phyloP scores from a whole-genome alignment of 495 filamentous ascomycete genomes.

The Geopyxis carbonaria region DNA sequence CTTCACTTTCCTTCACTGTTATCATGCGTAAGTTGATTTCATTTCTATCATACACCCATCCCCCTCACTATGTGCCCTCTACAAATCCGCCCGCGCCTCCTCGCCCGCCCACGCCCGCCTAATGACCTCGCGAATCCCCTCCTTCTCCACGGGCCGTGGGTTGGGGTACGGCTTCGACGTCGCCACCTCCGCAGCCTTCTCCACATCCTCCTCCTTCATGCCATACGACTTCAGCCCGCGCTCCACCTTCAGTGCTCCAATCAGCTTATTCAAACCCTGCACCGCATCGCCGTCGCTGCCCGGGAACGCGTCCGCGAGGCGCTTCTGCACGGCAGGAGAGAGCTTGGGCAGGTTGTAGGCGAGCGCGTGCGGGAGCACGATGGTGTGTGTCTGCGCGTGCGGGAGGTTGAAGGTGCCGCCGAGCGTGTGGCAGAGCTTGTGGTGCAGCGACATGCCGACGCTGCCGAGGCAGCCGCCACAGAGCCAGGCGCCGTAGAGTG shows the following conservation, averaged over 20 bases:
- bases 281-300: slow-evolving; percentile 41
- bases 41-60: too few relatives aligned
- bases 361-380: slow-evolving; percentile 48
- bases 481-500: slow-evolving; percentile 51
- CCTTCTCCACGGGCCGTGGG: slow-evolving; percentile 40
- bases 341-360: slow-evolving; percentile 50
- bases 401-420: slow-evolving; percentile 54
- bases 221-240: slow-evolving; percentile 41
- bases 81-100: slow-evolving; percentile 41
- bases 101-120: slow-evolving; percentile 54
- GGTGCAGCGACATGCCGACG: slow-evolving; percentile 54
- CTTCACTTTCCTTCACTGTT: too few relatives aligned
- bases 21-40: too few relatives aligned
- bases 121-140: slow-evolving; percentile 44
- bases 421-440: slow-evolving; percentile 53
- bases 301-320: slow-evolving; percentile 40
- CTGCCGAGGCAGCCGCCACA: slow-evolving; percentile 46
- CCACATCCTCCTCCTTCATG: slow-evolving; percentile 50
- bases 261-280: slow-evolving; percentile 42
- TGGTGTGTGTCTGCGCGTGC: slow-evolving; percentile 53
- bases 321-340: slow-evolving; percentile 37
- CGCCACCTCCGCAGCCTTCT: slow-evolving; percentile 48
- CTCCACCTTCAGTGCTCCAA: slow-evolving; percentile 41
- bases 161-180: slow-evolving; percentile 50
- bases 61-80: too few relatives aligned